Evolutionary conservation across 345 rosid genomes (phyloP).

Genomic region (Erysimum cheiranthoides): DNA sequence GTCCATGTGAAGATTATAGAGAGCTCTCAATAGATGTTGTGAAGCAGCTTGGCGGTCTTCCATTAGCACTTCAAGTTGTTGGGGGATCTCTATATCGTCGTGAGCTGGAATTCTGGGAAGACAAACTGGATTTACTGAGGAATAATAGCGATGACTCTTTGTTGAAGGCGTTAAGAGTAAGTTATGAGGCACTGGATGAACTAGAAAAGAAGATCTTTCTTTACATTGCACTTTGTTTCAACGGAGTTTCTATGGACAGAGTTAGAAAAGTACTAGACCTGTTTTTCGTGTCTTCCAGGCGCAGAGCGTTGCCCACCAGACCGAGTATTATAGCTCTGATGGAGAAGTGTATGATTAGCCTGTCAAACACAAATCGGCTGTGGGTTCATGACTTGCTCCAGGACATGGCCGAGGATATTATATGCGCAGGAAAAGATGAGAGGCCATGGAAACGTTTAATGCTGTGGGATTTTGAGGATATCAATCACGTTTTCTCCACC

Average conservation of each 20-base stretch:
- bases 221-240: slow-evolving; percentile 43
- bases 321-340: slow-evolving; percentile 35
- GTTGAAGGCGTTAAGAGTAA: slow-evolving; percentile 37
- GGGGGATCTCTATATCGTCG: slow-evolving; percentile 46
- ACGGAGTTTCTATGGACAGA: slow-evolving; percentile 39
- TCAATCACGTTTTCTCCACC: slow-evolving; percentile 32
- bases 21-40: slow-evolving; percentile 38
- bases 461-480: slow-evolving; percentile 44
- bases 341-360: slow-evolving; percentile 43
- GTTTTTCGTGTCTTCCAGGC: slow-evolving; percentile 42
- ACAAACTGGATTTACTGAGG: slow-evolving; percentile 33
- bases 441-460: slow-evolving; percentile 42
- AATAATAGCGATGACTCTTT: slow-evolving; percentile 14
- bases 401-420: slow-evolving; percentile 43
- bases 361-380: slow-evolving; percentile 25
- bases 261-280: slow-evolving; percentile 37
- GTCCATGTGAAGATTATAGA: slow-evolving; percentile 33
- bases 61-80: slow-evolving; percentile 47
- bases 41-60: slow-evolving; percentile 48
- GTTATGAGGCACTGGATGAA: slow-evolving; percentile 40
- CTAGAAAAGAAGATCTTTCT: slow-evolving; percentile 39
- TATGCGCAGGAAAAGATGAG: slow-evolving; percentile 31
- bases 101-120: slow-evolving; percentile 38
- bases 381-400: slow-evolving; percentile 46
- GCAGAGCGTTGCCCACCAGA: slow-evolving; percentile 29